Conservation (phyloP, 441 rosid species). For the Aquilaria agallochum region DNA sequence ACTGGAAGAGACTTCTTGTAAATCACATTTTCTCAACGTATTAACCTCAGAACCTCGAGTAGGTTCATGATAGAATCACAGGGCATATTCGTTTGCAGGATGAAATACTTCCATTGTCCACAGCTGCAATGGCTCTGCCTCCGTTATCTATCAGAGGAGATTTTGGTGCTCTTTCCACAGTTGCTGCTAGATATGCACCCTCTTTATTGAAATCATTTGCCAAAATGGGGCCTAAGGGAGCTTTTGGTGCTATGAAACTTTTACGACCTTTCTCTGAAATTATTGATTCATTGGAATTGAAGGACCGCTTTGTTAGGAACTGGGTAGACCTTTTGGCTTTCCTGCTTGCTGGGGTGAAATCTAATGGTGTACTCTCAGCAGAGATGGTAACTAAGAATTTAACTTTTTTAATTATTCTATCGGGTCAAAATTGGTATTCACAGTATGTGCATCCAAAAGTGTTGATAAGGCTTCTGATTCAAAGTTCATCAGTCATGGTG, state of each 20-base stretch:
- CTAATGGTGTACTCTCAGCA: constrained; percentile 94
- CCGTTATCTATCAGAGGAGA: constrained; percentile 88
- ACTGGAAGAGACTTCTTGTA: constrained; percentile 90
- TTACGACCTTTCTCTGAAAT: constrained; percentile 87
- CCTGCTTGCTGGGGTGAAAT: constrained; percentile 97
- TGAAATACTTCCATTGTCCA: constrained; percentile 86
- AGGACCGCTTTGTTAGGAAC: constrained; percentile 82
- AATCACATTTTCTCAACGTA: constrained; percentile 17
- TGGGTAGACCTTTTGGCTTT: constrained; percentile 95
- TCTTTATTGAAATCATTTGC: constrained; percentile 71
- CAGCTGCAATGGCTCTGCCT: constrained; percentile 93
- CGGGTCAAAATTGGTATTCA: no score
- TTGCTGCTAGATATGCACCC: constrained; percentile 88
- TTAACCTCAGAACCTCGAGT: background rate
- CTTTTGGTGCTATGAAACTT: constrained; percentile 81
- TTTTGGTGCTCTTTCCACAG: constrained; percentile 84
- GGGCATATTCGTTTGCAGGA: constrained; percentile 44
- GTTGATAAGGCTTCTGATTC: no score
- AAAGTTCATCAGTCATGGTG: no score
- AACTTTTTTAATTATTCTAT: background rate
- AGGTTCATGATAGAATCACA: background rate
- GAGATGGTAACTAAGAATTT: constrained; percentile 77
- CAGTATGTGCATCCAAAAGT: no score
- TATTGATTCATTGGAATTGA: constrained; percentile 63
- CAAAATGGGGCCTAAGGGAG: constrained; percentile 90